phyloP scores from a whole-genome alignment of 176 grass and related monocot genomes.

The Carex littledalei region DNA sequence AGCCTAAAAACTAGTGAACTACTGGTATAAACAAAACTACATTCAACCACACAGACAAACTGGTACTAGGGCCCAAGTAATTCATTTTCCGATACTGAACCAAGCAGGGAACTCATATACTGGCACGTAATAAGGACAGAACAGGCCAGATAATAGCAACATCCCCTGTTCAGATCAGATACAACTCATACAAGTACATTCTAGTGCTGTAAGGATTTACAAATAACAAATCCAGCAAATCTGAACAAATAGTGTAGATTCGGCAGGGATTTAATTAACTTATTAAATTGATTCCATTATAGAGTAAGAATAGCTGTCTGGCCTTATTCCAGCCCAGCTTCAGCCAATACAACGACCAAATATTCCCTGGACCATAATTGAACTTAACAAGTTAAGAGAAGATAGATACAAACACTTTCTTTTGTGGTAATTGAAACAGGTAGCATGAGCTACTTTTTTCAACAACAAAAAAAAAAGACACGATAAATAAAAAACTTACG shows the following conservation, averaged over 20 bases:
- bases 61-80: background rate
- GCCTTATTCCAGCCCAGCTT: background rate
- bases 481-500: too few relatives aligned
- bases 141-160: background rate
- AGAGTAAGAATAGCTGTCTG: background rate
- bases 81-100: background rate
- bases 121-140: background rate
- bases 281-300: background rate
- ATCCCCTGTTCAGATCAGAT: background rate
- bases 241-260: background rate
- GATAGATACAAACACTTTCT: background rate
- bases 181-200: background rate
- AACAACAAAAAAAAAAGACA: background rate
- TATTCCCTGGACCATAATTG: background rate
- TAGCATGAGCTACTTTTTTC: too few relatives aligned
- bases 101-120: background rate
- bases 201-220: background rate
- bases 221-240: background rate
- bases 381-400: slow-evolving; percentile 3
- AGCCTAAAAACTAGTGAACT: background rate
- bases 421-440: too few relatives aligned
- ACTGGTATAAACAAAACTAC: background rate
- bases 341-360: background rate
- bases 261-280: background rate
- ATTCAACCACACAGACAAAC: background rate